Evolutionary conservation across 1,139 yeast genomes (phyloP).

Genomic region (Nakaseomyces sp.): DNA sequence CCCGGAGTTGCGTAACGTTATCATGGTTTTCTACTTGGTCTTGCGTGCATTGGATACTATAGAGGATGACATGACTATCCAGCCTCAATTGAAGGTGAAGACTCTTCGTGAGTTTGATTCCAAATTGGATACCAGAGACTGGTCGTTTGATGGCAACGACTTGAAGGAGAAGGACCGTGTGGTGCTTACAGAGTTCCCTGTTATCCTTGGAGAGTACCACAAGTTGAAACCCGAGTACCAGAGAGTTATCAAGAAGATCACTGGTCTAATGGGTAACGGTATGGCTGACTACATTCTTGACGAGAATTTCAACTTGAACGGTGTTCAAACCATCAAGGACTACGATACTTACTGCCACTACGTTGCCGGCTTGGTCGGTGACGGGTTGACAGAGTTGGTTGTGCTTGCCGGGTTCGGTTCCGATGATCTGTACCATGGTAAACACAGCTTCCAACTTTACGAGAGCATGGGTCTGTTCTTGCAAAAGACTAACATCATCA

Average conservation of each 20-base stretch:
- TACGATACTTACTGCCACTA: slow-evolving; percentile 90
- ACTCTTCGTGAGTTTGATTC: slow-evolving; percentile 60
- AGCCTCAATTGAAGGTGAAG: slow-evolving; percentile 62
- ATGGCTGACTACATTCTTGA: slow-evolving; percentile 91
- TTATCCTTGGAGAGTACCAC: slow-evolving; percentile 61
- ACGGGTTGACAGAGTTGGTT: slow-evolving; percentile 79
- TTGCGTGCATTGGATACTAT: slow-evolving; percentile 90
- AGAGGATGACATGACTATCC: slow-evolving; percentile 92
- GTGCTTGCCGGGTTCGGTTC: slow-evolving; percentile 60
- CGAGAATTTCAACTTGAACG: slow-evolving; percentile 68
- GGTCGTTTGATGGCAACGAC: slow-evolving; percentile 72
- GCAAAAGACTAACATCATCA: slow-evolving; percentile 68
- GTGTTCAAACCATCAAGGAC: slow-evolving; percentile 69
- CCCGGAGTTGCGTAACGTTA: slow-evolving; percentile 77
- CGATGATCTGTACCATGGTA: slow-evolving; percentile 38
- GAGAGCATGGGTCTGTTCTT: slow-evolving; percentile 92
- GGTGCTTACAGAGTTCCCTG: slow-evolving; percentile 69
- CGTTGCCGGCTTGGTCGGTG: slow-evolving; percentile 97
- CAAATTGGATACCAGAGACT: slow-evolving; percentile 53
- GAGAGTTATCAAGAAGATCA: slow-evolving; percentile 66
- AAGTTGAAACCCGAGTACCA: slow-evolving; percentile 67
- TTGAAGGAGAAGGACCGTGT: slow-evolving; percentile 73
- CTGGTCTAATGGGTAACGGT: slow-evolving; percentile 87
- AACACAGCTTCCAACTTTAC: slow-evolving; percentile 45
- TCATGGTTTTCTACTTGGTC: slow-evolving; percentile 75